A percentile compares a stretch with the other conserved stretches of the same genome.
phyloP scores from a whole-genome alignment of 75 land plant species.

The Pinus taeda region DNA sequence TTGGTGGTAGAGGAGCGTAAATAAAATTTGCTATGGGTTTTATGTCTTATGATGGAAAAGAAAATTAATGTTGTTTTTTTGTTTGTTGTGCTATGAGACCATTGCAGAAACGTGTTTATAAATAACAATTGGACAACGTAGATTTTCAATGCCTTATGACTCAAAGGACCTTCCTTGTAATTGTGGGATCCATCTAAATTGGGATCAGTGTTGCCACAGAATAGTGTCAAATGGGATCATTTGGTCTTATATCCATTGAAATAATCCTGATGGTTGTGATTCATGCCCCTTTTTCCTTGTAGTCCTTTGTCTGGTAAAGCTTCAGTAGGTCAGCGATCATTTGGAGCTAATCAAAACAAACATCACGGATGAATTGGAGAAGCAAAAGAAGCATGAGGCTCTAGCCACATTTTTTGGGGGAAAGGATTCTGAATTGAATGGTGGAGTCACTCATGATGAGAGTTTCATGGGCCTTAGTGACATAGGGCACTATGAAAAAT shows the following conservation, averaged over 20 bases:
- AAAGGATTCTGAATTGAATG: slow-evolving; percentile 68
- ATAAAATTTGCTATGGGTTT: slow-evolving; percentile 57
- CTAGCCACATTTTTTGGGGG: slow-evolving; percentile 75
- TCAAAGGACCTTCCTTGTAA: slow-evolving; percentile 81
- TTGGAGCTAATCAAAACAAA: slow-evolving; percentile 92
- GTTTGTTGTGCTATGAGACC: slow-evolving; percentile 74
- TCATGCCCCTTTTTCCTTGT: slow-evolving; percentile 90
- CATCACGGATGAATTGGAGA: slow-evolving; percentile 74
- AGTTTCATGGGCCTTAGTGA: slow-evolving; percentile 91
- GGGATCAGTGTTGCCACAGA: slow-evolving; percentile 82
- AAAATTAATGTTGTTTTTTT: slow-evolving; percentile 90
- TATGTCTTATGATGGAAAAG: slow-evolving; percentile 90
- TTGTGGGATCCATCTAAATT: slow-evolving; percentile 82
- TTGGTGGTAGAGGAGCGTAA: slow-evolving; percentile 31
- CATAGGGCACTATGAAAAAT: slow-evolving; percentile 85
- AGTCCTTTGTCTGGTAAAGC: slow-evolving; percentile 89
- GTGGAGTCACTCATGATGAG: slow-evolving; percentile 69
- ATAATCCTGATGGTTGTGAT: slow-evolving; percentile 83
- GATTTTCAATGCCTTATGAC: slow-evolving; percentile 75
- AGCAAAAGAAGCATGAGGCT: slow-evolving; percentile 76
- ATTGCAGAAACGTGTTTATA: slow-evolving; percentile 80
- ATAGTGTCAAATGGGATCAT: slow-evolving; percentile 76
- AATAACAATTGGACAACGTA: slow-evolving; percentile 63
- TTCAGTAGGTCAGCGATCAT: slow-evolving; percentile 98
- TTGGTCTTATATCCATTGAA: slow-evolving; percentile 84